Evolutionary conservation across 176 grass and related monocot genomes (phyloP), one percentile per base, ranked within the genome.

Genomic region (Aegilops sharonensis): DNA sequence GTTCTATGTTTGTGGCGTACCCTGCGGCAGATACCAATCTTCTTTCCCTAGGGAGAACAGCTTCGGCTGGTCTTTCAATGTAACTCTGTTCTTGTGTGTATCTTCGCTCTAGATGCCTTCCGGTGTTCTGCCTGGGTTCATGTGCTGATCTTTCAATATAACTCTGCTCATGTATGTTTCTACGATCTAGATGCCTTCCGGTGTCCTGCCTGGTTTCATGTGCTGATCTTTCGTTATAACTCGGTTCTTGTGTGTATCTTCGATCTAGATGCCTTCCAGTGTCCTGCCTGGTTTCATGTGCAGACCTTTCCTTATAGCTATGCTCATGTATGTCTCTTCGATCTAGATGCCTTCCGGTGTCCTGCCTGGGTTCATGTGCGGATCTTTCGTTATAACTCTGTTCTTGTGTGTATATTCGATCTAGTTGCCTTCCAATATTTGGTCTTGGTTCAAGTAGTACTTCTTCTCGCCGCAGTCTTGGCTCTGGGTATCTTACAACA

Each of bases 401-500:
- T 64, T 72, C 85, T 43, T 91, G 77, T 45, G 76, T 72, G 50
- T 88, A 85, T 42, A 71, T 77, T 85, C 39, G 77, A 68, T 91
- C 85, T 34, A 64, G 70, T 70, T 85, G 63, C 39, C 78, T 91
- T 85, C 81, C 89, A 10, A 64, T 88, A 12, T 62, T 76, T 6
- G 69, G 62, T 32, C 77, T 85, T 21, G 81, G 72, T 77, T 91
- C 89, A 63, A 76, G 69, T 1, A 48, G 9, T 52, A 35, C 69
- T 76, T 80, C 75, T 17, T 88, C 81, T 14, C 68, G 76, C 5
- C 48, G 89, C 1, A 10, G 24, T 56, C 74, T 78, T 14, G 69
- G 78, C 31, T 88, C 89, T 30, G 50, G 62, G 69, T 79, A 74
- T 79, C 56, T 54, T 87, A 32, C 31, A 73, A 47, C 2, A 12